Conservation (phyloP, 2,329 filamentous ascomycete species). For the Xylariaceae sp. region DNA sequence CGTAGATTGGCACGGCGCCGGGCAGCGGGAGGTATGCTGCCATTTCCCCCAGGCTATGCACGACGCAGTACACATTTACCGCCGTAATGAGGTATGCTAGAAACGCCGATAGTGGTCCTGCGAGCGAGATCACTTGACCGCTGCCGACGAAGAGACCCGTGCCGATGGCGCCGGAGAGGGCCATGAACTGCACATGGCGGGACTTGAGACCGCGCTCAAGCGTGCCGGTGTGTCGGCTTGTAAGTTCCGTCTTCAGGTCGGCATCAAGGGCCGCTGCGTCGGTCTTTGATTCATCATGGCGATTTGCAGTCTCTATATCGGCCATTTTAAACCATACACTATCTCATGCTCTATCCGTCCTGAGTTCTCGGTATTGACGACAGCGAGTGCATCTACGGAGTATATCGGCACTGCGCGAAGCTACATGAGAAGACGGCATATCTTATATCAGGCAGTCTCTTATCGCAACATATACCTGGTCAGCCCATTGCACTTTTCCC, state of each 20-base stretch:
- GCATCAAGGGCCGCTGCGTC: slow-evolving; percentile 17
- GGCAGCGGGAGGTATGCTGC: slow-evolving; percentile 58
- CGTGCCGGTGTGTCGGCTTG: slow-evolving; percentile 31
- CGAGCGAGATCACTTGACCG: slow-evolving; percentile 40
- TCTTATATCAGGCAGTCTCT: no score
- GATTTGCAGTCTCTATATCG: slow-evolving; percentile 20
- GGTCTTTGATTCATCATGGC: slow-evolving; percentile 10
- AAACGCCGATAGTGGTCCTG: slow-evolving; percentile 39
- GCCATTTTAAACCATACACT: slow-evolving; percentile 22
- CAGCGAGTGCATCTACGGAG: no score
- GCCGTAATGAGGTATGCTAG: slow-evolving; percentile 42
- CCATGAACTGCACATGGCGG: slow-evolving; percentile 43
- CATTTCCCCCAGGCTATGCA: slow-evolving; percentile 52
- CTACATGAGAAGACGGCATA: no score
- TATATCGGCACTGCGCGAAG: no score
- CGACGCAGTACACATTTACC: slow-evolving; percentile 46
- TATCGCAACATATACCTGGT: no score
- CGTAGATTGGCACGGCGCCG: slow-evolving; percentile 49
- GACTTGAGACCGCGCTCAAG: slow-evolving; percentile 38
- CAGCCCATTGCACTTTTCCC: no score
- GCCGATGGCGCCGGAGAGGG: slow-evolving; percentile 45
- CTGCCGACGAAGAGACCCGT: slow-evolving; percentile 43
- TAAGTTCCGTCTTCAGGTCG: slow-evolving; percentile 24
- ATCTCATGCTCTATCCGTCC: no score
- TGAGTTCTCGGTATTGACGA: no score